Base-by-base conservation (phyloP, 176 grass and related monocot species). In the Hyparrhenia diplandra region DNA sequence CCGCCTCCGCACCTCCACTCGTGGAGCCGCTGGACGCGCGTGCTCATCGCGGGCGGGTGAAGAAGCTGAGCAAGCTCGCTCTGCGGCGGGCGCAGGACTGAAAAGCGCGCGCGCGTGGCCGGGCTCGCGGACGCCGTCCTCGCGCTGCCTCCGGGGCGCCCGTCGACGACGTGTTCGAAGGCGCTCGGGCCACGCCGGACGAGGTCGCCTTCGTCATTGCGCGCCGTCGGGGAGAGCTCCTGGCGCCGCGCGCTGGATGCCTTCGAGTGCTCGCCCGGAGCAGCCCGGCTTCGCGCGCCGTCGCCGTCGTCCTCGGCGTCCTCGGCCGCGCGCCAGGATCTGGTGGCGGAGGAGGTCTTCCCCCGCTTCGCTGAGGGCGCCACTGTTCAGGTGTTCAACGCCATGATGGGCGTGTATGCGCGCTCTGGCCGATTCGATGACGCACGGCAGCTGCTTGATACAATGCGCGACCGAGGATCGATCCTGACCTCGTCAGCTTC, bases 351-450 rank as follows among this genome's bases (percentile, higher is more conserved):
- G 83, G 95, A 86, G 67, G 71, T 98, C 35, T 93, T 98, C 77
- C 74, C 85, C 74, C 90, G 86, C 42, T 90, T 76, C 84, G 46
- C 43, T 1, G 91, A 94, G 36, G 55, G 73, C 13, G 90, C 88
- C 37, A 92, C 90, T 13, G 90, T 92, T 68, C 92, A 94, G 90
- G 95, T 98, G 46, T 91, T 91, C 75, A 98, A 98, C 49, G 85
- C 92, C 61, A 94, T 98, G 95, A 98, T 98, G 95, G 95, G 90
- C 1, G 92, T 98, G 2, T 91, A 94, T 18, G 92, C 92, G 21
- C 90, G 95, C 46, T 89, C 84, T 0, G 95, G 95, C 35, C 83
- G 82, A 2, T 91, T 91, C 43, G 54, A 75, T 5, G 86, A 98
- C 49, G 95, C 87, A 0, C 90, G 80, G 8, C 82, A 89, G 79